A percentile compares a stretch with the other conserved stretches of the same genome.
Evolutionary conservation across 1,284 basidiomycete species (phyloP).

Genomic region (Trametes pubescens): DNA sequence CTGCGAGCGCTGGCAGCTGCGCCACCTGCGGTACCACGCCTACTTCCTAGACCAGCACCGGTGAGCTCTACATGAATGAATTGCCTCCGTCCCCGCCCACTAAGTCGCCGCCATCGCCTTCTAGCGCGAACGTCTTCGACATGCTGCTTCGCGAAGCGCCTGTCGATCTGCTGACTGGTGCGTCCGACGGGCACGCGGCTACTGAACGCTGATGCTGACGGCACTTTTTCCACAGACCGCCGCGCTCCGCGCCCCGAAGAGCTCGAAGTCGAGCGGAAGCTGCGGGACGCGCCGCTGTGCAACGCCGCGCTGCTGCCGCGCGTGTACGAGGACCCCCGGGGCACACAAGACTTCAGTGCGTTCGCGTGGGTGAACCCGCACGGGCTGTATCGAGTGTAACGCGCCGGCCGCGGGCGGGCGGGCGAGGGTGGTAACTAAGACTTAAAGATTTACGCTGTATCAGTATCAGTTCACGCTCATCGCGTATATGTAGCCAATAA

Average conservation of each 20-base stretch:
- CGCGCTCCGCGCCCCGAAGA: conserved; percentile 9
- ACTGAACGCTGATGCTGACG: conserved; percentile 24
- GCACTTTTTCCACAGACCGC: conserved; percentile 9
- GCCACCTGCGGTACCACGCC: conserved; percentile 39
- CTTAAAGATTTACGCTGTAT: conserved; percentile 5
- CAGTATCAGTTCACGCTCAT: neutral
- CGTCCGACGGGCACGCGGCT: conserved; percentile 27
- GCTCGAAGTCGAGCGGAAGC: conserved; percentile 20
- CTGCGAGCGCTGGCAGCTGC: conserved; percentile 38
- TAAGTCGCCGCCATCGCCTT: conserved; percentile 18
- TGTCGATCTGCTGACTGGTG: conserved; percentile 25
- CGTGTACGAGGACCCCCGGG: neutral
- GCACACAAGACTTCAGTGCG: conserved; percentile 28
- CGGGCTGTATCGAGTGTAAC: conserved; percentile 33
- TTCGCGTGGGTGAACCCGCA: conserved; percentile 41
- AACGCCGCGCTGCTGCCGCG: conserved; percentile 13
- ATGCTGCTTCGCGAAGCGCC: conserved; percentile 24
- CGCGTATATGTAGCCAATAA: neutral
- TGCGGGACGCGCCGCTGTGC: conserved; percentile 24
- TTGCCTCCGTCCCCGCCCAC: conserved; percentile 1
- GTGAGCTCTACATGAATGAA: conserved; percentile 21
- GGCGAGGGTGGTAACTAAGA: conserved; percentile 13
- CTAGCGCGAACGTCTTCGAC: conserved; percentile 34
- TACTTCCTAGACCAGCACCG: conserved; percentile 41
- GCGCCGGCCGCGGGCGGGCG: neutral